Base-by-base conservation (phyloP, 768 basidiomycete species). In the Serendipita sp. region DNA sequence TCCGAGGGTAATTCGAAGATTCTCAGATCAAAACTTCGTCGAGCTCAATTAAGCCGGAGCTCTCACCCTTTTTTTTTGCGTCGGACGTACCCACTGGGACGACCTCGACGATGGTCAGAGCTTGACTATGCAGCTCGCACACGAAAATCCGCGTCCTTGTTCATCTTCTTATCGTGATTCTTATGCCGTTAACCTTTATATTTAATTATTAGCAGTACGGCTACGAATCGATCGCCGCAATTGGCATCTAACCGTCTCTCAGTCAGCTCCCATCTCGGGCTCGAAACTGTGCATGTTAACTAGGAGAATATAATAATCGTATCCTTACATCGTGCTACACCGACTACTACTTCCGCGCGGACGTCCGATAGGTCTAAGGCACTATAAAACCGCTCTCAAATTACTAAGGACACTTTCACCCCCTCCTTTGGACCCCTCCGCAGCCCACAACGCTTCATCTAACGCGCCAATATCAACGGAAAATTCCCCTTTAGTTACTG, bases 11-110 rank as follows among this genome's bases (percentile, higher is more conserved):
- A n/a, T n/a, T n/a, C 28, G 35, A 60, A 60, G 56, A 32, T 10
- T 28, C 56, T 28, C 56, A 60, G 36, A 60, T n/a, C 56, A 32
- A 60, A 23, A 1, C 23, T 34, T 41, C 41, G 35, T 60, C 32
- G 56, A 10, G 56, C 56, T 60, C 56, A 60, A 60, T 60, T 60
- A 60, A 60, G 56, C 56, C 56, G 56, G 56, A 60, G 56, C 56
- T 60, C 48, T 32, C 56, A 35, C 18, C 36, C 23, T 23, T 23
- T 23, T 23, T 34, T 23, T 10, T 60, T 10, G 16, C 28, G 56
- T 38, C 30, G 16, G 1, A 11, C 41, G 41, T 36, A 30, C 35
- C 35, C 56, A 38, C 10, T 10, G 11, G 4, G 28, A n/a, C 7
- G 8, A 5, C 7, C 41, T 8, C 32, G 48, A 34, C 18, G 30